phyloP scores from a whole-genome alignment of 768 basidiomycete species.

The Psilocybe subaeruginosa region DNA sequence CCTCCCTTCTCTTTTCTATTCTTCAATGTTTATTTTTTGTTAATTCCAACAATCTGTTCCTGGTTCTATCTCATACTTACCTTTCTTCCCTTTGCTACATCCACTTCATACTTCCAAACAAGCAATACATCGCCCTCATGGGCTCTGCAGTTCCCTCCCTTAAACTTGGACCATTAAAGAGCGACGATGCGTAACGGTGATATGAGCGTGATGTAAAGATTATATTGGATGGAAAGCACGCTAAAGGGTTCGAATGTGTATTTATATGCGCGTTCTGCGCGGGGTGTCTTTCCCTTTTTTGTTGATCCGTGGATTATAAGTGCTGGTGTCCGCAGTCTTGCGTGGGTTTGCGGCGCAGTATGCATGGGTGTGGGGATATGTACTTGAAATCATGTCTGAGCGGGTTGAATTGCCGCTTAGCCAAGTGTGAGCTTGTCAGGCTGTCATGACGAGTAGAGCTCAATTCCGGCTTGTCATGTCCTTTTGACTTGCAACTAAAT shows the following conservation, averaged over 20 bases:
- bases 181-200: too few relatives aligned
- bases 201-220: not conserved
- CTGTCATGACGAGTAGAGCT: not conserved
- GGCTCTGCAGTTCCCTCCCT: not conserved
- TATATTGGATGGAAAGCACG: not conserved
- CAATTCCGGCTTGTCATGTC: too few relatives aligned
- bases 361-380: too few relatives aligned
- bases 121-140: not conserved
- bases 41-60: not conserved
- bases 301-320: not conserved
- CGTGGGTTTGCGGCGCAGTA: not conserved
- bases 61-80: not conserved
- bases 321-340: not conserved
- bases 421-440: not conserved
- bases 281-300: not conserved
- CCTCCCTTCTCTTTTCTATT: not conserved
- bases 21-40: not conserved
- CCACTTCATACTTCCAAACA: not conserved
- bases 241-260: not conserved
- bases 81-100: not conserved
- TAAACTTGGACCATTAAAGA: not conserved
- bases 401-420: too few relatives aligned
- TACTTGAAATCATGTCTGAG: too few relatives aligned
- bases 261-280: not conserved
- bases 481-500: too few relatives aligned